Evolutionary conservation across 2,329 filamentous ascomycete species (phyloP).

Genomic region (Apiospora saccharicola): DNA sequence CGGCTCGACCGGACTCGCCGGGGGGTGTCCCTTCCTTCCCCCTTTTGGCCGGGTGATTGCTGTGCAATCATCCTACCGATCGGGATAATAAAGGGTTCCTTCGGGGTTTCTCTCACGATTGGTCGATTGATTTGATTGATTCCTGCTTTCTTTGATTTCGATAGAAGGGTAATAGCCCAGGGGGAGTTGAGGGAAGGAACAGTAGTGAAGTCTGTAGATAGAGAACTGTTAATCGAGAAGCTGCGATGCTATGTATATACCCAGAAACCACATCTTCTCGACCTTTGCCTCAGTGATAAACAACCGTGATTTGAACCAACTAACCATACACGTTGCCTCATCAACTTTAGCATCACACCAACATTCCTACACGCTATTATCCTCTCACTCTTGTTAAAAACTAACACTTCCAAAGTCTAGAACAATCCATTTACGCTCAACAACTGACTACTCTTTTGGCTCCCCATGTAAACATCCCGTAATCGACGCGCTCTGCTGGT

Average conservation of each 20-base stretch:
- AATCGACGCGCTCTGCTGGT: too few species aligned
- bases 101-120: neutral
- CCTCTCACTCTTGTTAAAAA: too few species aligned
- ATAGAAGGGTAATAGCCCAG: constrained; percentile 3
- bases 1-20: neutral
- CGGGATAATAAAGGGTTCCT: neutral
- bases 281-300: neutral
- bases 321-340: neutral
- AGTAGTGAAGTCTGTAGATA: constrained; percentile 14
- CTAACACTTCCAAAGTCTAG: too few species aligned
- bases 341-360: too few species aligned
- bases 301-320: neutral
- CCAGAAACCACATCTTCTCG: neutral
- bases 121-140: neutral
- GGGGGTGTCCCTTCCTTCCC: neutral
- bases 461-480: too few species aligned
- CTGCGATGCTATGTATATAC: constrained; percentile 18
- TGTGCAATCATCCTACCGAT: neutral
- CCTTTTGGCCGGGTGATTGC: neutral
- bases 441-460: too few species aligned
- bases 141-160: neutral
- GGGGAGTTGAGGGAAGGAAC: neutral
- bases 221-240: constrained; percentile 18
- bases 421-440: too few species aligned
- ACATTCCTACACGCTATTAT: too few species aligned